A percentile compares a stretch with the other conserved stretches of the same genome.
Evolutionary conservation across 2,329 filamentous ascomycete genomes (phyloP).

Genomic region (Penicillium sp.): DNA sequence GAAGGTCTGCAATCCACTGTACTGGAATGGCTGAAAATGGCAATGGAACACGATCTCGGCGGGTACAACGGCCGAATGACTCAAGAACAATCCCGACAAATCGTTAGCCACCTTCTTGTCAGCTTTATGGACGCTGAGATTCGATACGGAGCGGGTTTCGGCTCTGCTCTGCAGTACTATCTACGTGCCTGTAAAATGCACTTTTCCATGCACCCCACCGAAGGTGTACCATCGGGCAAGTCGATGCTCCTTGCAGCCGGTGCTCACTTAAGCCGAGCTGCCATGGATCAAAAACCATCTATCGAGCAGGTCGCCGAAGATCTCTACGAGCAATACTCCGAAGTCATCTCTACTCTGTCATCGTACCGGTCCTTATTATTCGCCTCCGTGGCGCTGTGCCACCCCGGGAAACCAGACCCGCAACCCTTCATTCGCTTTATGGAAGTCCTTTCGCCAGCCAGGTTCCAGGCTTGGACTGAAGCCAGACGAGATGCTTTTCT

Average conservation of each 20-base stretch:
- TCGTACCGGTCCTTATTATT: constrained; percentile 29
- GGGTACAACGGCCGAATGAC: constrained; percentile 29
- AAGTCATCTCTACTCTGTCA: constrained; percentile 26
- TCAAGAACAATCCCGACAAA: constrained; percentile 20
- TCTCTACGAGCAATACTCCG: constrained; percentile 39
- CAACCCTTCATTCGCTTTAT: constrained; percentile 36
- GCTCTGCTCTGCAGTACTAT: constrained; percentile 37
- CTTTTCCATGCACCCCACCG: constrained; percentile 14
- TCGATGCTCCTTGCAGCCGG: constrained; percentile 30
- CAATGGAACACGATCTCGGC: constrained; percentile 33
- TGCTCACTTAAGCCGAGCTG: constrained; percentile 29
- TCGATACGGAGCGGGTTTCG: constrained; percentile 37
- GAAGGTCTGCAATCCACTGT: constrained; percentile 40
- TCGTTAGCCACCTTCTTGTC: constrained; percentile 33
- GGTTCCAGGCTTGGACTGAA: constrained; percentile 24
- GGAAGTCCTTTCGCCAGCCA: constrained; percentile 24
- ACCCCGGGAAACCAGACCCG: constrained; percentile 42
- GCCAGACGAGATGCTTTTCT: constrained; percentile 35
- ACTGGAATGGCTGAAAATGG: constrained; percentile 40
- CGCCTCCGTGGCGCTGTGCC: constrained; percentile 40
- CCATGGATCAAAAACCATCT: constrained; percentile 28
- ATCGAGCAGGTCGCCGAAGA: constrained; percentile 30
- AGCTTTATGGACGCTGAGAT: constrained; percentile 40
- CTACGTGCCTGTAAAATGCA: constrained; percentile 30
- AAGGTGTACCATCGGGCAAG: constrained; percentile 16